Evolutionary conservation across 2,329 filamentous ascomycete genomes (phyloP).

Genomic region (Aaosphaeria arxii): DNA sequence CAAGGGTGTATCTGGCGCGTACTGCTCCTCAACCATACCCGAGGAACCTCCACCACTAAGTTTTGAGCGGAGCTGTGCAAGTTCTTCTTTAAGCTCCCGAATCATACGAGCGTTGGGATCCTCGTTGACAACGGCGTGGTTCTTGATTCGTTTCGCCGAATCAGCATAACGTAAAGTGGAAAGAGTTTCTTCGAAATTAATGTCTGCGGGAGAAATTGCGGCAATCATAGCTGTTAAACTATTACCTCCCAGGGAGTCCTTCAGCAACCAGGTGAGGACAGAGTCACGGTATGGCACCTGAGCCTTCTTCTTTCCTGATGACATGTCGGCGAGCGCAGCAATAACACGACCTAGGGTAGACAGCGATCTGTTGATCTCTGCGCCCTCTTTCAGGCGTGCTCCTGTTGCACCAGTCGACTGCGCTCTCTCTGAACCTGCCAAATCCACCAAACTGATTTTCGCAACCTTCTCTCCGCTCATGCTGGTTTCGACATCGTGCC

Average conservation of each 20-base stretch:
- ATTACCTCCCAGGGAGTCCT: slow-evolving; percentile 95
- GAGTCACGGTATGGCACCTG: slow-evolving; percentile 97
- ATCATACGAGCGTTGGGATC: slow-evolving; percentile 99
- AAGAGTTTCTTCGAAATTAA: slow-evolving; percentile 97
- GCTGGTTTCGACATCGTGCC: slow-evolving; percentile 84
- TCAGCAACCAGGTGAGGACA: slow-evolving; percentile 91
- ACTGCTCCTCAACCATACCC: slow-evolving; percentile 66
- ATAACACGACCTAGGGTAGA: slow-evolving; percentile 97
- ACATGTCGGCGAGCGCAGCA: slow-evolving; percentile 87
- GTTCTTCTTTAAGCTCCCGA: slow-evolving; percentile 91
- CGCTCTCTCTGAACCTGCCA: slow-evolving; percentile 95
- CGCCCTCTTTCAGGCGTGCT: slow-evolving; percentile 91
- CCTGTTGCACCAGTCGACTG: slow-evolving; percentile 97
- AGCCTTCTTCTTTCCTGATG: slow-evolving; percentile 71
- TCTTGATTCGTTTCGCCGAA: slow-evolving; percentile 98
- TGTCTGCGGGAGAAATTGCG: slow-evolving; percentile 95
- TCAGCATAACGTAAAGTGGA: slow-evolving; percentile 95
- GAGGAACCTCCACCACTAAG: slow-evolving; percentile 53
- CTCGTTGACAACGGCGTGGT: slow-evolving; percentile 98
- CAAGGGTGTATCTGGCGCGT: slow-evolving; percentile 85
- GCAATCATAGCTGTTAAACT: slow-evolving; percentile 99
- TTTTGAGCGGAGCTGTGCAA: slow-evolving; percentile 82
- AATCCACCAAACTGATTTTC: slow-evolving; percentile 95
- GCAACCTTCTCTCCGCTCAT: slow-evolving; percentile 98
- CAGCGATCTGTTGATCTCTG: slow-evolving; percentile 95